Percentiles rank a stretch among this genome's conserved stretches.
phyloP scores from a whole-genome alignment of 495 filamentous ascomycete genomes.

The Friedmanniomyces endolithicus region DNA sequence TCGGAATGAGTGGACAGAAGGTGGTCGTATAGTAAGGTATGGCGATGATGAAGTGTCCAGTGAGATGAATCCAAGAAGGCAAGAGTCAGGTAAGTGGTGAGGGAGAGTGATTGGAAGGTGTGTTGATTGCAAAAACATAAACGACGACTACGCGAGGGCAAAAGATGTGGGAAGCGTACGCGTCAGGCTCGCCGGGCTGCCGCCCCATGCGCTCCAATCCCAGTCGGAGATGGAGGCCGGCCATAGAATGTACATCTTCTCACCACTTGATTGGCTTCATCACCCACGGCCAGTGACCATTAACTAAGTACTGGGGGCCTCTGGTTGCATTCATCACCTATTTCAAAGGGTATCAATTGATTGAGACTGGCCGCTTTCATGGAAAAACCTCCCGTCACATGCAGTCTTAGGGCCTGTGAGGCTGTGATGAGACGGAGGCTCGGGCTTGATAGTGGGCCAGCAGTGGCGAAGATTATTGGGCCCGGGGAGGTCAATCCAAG shows the following conservation, averaged over 20 bases:
- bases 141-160: background rate
- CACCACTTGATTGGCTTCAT: background rate
- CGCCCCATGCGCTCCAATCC: background rate
- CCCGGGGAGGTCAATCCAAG: too few species aligned
- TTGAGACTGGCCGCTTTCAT: too few species aligned
- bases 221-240: background rate
- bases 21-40: too few species aligned
- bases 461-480: too few species aligned
- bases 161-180: background rate
- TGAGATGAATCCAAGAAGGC: background rate
- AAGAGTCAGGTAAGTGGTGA: background rate
- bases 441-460: too few species aligned
- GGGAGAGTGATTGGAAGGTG: background rate
- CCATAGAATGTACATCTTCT: background rate
- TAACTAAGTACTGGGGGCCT: too few species aligned
- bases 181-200: background rate
- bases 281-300: background rate
- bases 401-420: too few species aligned
- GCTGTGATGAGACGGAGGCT: too few species aligned
- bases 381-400: too few species aligned
- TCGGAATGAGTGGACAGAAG: background rate
- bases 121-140: background rate
- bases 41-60: background rate
- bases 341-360: background rate
- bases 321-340: too few species aligned